These are phyloP conservation scores for Fusarium miscanthi DNA, from an alignment of 2,329 filamentous ascomycete genomes.

Conservation along the genomic window DNA sequence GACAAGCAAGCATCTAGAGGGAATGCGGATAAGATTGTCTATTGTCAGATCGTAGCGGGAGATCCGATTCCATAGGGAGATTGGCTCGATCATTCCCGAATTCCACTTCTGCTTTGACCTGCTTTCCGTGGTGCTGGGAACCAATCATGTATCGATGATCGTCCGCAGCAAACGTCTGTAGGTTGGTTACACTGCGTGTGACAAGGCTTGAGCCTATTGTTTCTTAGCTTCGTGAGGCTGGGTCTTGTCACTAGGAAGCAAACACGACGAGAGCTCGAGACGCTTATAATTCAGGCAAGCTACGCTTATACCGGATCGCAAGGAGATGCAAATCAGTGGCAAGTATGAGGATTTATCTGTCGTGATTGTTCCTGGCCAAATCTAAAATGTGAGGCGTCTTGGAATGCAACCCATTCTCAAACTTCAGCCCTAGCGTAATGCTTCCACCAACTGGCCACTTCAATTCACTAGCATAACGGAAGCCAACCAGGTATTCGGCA, in stretches of 20 bases:
- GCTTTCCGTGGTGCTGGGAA: not conserved
- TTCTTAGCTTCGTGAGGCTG: not conserved
- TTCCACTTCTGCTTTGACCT: not conserved
- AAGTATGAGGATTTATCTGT: accelerated
- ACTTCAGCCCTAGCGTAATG: not conserved
- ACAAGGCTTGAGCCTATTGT: not conserved
- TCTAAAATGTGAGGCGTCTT: not conserved
- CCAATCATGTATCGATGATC: not conserved
- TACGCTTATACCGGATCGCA: not conserved
- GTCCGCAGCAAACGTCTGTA: not conserved
- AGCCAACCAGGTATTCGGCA: not conserved
- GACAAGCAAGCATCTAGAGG: not conserved
- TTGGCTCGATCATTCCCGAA: not conserved
- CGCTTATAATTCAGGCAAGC: not conserved
- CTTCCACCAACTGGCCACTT: not conserved
- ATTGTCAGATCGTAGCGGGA: not conserved
- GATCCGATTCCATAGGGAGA: not conserved
- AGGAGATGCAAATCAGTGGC: not conserved
- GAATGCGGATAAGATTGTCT: not conserved
- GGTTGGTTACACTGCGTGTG: not conserved
- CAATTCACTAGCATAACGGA: not conserved
- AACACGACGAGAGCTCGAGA: not conserved
- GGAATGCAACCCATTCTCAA: constrained; percentile 8
- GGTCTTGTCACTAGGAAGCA: not conserved
- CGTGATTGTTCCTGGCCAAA: too few species aligned